Conservation (phyloP, 176 grass and related monocot genomes). For the Ananas comosus region DNA sequence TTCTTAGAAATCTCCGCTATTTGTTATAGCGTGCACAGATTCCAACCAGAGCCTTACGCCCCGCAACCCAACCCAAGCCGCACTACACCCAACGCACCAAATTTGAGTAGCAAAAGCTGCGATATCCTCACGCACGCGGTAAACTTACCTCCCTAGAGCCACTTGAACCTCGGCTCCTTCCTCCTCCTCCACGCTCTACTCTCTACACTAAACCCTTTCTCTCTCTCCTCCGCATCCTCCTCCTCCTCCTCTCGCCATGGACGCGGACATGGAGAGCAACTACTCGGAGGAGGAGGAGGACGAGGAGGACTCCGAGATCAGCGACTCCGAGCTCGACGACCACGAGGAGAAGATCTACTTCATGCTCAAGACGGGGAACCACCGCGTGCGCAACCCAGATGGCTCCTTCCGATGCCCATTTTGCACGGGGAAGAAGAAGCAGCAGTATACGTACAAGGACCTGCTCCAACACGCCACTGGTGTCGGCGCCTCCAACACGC, state of each 20-base stretch:
- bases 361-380: slow-evolving; percentile 47
- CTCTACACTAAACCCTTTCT: neutral
- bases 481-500: slow-evolving; percentile 50
- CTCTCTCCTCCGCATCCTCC: neutral
- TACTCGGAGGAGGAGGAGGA: slow-evolving; percentile 1
- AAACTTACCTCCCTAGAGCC: too few relatives aligned
- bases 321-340: slow-evolving; percentile 28
- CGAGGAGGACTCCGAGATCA: slow-evolving; percentile 44
- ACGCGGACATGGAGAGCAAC: neutral
- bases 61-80: too few relatives aligned
- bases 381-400: slow-evolving; percentile 59
- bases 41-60: too few relatives aligned
- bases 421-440: slow-evolving; percentile 87
- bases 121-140: too few relatives aligned
- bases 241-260: neutral
- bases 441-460: slow-evolving; percentile 68
- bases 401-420: slow-evolving; percentile 82
- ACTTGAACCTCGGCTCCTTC: too few relatives aligned
- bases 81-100: too few relatives aligned
- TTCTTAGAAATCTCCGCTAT: too few relatives aligned
- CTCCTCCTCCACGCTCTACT: too few relatives aligned
- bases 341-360: slow-evolving; percentile 45
- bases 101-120: too few relatives aligned
- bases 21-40: too few relatives aligned
- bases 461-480: slow-evolving; percentile 84